Evolutionary conservation across 257 asterid genomes (phyloP).

Genomic region (Gentiana straminea): DNA sequence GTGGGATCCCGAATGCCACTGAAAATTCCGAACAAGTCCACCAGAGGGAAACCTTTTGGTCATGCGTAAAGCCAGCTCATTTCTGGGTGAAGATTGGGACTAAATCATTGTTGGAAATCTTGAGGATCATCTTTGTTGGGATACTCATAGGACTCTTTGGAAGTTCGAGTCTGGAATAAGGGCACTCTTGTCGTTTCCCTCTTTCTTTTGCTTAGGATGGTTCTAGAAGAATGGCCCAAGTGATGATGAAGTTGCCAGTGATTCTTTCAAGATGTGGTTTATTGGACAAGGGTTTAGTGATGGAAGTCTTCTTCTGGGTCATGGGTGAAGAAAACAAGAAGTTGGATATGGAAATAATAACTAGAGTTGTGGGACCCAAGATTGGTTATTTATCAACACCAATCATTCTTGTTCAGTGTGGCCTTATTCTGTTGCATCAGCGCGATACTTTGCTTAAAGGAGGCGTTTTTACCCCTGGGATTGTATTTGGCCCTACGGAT

Average conservation of each 20-base stretch:
- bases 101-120: slow-evolving; percentile 42
- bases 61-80: slow-evolving; percentile 60
- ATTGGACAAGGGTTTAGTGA: slow-evolving; percentile 72
- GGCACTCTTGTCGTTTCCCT: slow-evolving; percentile 59
- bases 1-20: slow-evolving; percentile 51
- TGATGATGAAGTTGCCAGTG: slow-evolving; percentile 73
- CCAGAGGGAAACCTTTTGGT: slow-evolving; percentile 68
- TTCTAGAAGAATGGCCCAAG: slow-evolving; percentile 71
- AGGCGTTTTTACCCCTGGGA: slow-evolving; percentile 84
- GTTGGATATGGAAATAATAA: slow-evolving; percentile 61
- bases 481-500: slow-evolving; percentile 71
- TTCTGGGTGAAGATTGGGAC: slow-evolving; percentile 63
- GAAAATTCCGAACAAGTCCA: slow-evolving; percentile 36
- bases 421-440: slow-evolving; percentile 42
- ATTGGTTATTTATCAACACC: slow-evolving; percentile 85
- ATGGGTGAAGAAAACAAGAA: slow-evolving; percentile 31
- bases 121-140: slow-evolving; percentile 42
- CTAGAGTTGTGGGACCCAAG: slow-evolving; percentile 92
- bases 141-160: slow-evolving; percentile 49
- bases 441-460: slow-evolving; percentile 64
- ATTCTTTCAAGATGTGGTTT: slow-evolving; percentile 88
- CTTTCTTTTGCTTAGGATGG: slow-evolving; percentile 57
- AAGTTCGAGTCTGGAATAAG: slow-evolving; percentile 36
- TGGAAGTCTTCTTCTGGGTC: slow-evolving; percentile 3
- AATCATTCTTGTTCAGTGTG: slow-evolving; percentile 62